Conservation (phyloP, 352 stramenopile species). For the Phytophthora multivora region DNA sequence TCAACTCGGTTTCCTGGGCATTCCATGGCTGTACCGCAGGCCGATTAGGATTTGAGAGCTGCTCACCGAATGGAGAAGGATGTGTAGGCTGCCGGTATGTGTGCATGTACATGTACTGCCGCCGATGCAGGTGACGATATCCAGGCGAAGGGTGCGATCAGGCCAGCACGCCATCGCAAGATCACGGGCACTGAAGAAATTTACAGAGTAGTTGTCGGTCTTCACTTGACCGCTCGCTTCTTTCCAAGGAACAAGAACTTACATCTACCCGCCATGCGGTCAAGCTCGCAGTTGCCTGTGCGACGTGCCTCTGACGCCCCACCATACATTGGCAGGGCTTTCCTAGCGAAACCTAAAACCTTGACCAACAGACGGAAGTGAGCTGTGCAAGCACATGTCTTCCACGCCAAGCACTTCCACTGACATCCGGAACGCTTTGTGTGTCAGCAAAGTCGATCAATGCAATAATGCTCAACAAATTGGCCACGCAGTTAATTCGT, state of each 20-base stretch:
- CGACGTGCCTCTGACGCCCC: constrained; percentile 16
- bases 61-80: constrained; percentile 6
- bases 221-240: background rate
- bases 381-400: background rate
- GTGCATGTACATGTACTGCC: background rate
- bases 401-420: background rate
- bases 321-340: background rate
- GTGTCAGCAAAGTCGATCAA: background rate
- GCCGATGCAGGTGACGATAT: background rate
- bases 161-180: background rate
- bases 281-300: constrained; percentile 21
- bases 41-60: constrained; percentile 1
- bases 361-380: constrained; percentile 11
- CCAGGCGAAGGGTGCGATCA: background rate
- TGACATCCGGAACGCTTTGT: background rate
- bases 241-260: constrained; percentile 6
- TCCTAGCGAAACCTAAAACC: constrained; percentile 20
- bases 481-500: background rate
- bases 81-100: background rate
- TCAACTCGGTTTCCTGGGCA: constrained; percentile 10
- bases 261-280: constrained; percentile 19
- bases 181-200: background rate
- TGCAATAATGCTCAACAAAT: background rate
- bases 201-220: background rate
- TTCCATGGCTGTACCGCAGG: background rate